Evolutionary conservation across 2,329 filamentous ascomycete species (phyloP).

Genomic region (Phoma sp.): DNA sequence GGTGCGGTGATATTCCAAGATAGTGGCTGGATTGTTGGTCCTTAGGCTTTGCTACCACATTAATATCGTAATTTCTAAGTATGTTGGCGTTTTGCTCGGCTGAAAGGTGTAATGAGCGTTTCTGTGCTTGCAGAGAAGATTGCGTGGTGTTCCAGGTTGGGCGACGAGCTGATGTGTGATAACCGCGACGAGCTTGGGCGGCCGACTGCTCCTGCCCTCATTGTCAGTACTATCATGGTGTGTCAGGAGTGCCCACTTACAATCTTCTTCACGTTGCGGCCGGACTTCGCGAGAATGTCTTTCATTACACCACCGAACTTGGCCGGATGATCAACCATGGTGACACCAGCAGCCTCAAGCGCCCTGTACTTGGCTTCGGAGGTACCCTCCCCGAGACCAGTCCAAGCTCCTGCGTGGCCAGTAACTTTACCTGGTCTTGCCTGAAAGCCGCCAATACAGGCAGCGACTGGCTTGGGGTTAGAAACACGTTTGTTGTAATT

Average conservation of each 20-base stretch:
- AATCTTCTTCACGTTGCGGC: constrained; percentile 49
- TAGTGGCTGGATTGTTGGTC: constrained; percentile 51
- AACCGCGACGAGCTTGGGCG: constrained; percentile 53
- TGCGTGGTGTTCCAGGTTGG: constrained; percentile 15
- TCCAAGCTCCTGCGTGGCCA: constrained; percentile 81
- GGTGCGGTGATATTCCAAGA: constrained; percentile 70
- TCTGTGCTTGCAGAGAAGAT: constrained; percentile 42
- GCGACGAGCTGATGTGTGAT: constrained; percentile 46
- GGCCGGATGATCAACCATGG: constrained; percentile 76
- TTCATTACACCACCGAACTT: constrained; percentile 74
- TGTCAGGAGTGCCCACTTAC: constrained; percentile 25
- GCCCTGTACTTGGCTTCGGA: constrained; percentile 70
- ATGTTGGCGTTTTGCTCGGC: constrained; percentile 61
- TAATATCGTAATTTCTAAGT: constrained; percentile 59
- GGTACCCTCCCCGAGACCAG: constrained; percentile 68
- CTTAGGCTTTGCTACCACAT: constrained; percentile 50
- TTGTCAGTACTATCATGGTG: constrained; percentile 1
- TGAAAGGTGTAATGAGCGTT: constrained; percentile 62
- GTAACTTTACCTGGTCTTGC: constrained; percentile 71
- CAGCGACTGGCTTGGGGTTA: constrained; percentile 77
- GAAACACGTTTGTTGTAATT: constrained; percentile 64
- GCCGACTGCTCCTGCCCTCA: constrained; percentile 39
- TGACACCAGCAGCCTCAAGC: constrained; percentile 69
- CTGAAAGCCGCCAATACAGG: constrained; percentile 69
- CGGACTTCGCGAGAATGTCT: constrained; percentile 58